A percentile compares a stretch with the other conserved stretches of the same genome.
Conservation (phyloP, 768 basidiomycete genomes). For the Psilocybe sp. region DNA sequence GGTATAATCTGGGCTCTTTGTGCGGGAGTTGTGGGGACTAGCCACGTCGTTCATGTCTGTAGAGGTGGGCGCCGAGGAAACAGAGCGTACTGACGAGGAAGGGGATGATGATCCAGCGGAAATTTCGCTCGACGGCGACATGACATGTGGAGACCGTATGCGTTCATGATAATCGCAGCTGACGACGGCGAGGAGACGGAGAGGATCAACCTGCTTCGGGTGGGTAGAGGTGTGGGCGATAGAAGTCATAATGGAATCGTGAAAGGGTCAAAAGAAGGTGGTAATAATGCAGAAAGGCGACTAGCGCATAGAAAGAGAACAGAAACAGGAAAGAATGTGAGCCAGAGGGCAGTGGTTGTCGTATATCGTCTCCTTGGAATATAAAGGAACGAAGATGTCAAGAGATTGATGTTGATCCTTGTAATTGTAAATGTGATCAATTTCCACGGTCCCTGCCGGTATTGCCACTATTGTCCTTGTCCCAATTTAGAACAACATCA, state of each 20-base stretch:
- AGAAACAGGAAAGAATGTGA: slow-evolving; percentile 17
- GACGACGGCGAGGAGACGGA: slow-evolving; percentile 36
- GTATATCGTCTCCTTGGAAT: slow-evolving; percentile 12
- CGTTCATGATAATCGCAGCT: slow-evolving; percentile 17
- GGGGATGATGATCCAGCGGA: slow-evolving; percentile 2
- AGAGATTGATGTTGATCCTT: slow-evolving; percentile 11
- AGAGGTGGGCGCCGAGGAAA: slow-evolving; percentile 7
- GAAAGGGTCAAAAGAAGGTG: slow-evolving; percentile 19
- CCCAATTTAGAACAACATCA: slow-evolving; percentile 19
- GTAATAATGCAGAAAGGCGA: slow-evolving; percentile 25
- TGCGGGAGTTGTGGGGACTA: slow-evolving; percentile 25
- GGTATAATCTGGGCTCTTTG: slow-evolving; percentile 12
- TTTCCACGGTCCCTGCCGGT: slow-evolving; percentile 20
- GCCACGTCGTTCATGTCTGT: slow-evolving; percentile 16
- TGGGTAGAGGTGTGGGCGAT: slow-evolving; percentile 13
- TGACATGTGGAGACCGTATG: too few species aligned
- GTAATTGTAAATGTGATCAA: slow-evolving; percentile 16
- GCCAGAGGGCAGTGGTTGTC: slow-evolving; percentile 9
- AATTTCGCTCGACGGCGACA: too few species aligned
- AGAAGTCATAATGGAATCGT: slow-evolving; percentile 29
- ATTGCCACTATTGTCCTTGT: slow-evolving; percentile 37
- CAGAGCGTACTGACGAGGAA: slow-evolving; percentile 14
- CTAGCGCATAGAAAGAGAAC: slow-evolving; percentile 30
- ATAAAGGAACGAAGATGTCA: slow-evolving; percentile 24
- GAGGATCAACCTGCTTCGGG: slow-evolving; percentile 20